Conservation (phyloP, 1,139 yeast genomes). For the Williopsis jadinii region DNA sequence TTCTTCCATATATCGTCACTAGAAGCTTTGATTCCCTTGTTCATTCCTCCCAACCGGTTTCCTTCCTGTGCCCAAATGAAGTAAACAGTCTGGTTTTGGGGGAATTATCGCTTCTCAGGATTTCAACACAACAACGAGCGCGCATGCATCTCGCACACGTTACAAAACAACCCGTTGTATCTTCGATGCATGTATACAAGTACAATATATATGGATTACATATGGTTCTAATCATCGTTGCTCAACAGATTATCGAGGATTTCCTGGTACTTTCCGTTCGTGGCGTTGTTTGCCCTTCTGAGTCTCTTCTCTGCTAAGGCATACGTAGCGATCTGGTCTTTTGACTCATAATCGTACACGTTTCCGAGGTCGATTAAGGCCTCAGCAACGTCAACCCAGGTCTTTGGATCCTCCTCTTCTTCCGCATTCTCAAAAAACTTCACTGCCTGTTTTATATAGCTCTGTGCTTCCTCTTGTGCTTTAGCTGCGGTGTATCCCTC, state of each 20-base stretch:
- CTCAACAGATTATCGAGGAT: conserved; percentile 35
- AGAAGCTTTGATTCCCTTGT: conserved; percentile 44
- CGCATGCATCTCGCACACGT: too few species aligned
- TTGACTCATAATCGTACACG: conserved; percentile 53
- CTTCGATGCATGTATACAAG: too few species aligned
- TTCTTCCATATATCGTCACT: conserved; percentile 95
- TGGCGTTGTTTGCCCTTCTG: conserved; percentile 63
- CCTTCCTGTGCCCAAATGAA: too few species aligned
- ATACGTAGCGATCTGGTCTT: conserved; percentile 59
- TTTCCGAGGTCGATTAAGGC: conserved; percentile 77
- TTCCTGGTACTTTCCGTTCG: conserved; percentile 65
- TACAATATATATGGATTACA: too few species aligned
- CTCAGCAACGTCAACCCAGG: conserved; percentile 81
- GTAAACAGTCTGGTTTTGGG: too few species aligned
- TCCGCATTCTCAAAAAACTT: conserved; percentile 50
- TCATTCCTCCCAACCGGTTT: conserved; percentile 28
- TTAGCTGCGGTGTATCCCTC: conserved; percentile 28
- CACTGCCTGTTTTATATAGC: conserved; percentile 49
- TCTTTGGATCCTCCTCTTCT: conserved; percentile 67
- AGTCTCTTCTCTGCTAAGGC: conserved; percentile 58
- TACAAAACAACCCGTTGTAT: too few species aligned
- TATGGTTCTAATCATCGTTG: background rate
- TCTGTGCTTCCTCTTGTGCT: conserved; percentile 45
- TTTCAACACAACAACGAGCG: too few species aligned
- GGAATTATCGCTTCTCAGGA: too few species aligned